Conservation (phyloP, 495 filamentous ascomycete genomes). For the Podospora pseudopauciseta region DNA sequence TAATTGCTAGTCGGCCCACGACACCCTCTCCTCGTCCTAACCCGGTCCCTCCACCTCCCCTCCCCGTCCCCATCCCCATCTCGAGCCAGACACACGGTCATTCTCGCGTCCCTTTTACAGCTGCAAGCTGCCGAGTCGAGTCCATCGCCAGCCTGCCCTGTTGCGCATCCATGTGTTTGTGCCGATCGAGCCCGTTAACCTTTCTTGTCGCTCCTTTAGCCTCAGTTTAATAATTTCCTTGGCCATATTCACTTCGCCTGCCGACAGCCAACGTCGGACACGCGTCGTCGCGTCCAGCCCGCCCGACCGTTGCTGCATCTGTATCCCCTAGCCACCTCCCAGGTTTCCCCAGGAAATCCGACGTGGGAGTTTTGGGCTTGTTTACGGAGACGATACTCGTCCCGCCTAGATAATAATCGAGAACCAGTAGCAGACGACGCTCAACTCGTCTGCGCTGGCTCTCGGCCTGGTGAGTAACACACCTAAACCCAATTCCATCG, state of each 20-base stretch:
- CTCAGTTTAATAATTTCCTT: slow-evolving; percentile 10
- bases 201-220: slow-evolving; percentile 38
- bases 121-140: slow-evolving; percentile 29
- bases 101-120: slow-evolving; percentile 22
- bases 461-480: slow-evolving; percentile 44
- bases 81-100: slow-evolving; percentile 22
- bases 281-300: slow-evolving; percentile 38
- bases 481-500: slow-evolving; percentile 14
- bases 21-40: slow-evolving; percentile 14
- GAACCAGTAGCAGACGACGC: slow-evolving; percentile 45
- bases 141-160: slow-evolving; percentile 17
- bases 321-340: neutral
- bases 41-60: neutral
- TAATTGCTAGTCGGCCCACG: slow-evolving; percentile 19
- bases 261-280: slow-evolving; percentile 21
- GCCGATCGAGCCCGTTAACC: slow-evolving; percentile 13
- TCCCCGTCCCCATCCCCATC: neutral
- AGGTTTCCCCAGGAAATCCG: slow-evolving; percentile 6
- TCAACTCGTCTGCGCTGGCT: slow-evolving; percentile 53
- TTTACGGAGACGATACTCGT: slow-evolving; percentile 22
- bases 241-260: slow-evolving; percentile 21
- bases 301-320: slow-evolving; percentile 14
- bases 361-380: neutral
- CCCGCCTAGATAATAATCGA: slow-evolving; percentile 26
- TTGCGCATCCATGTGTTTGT: slow-evolving; percentile 31